Evolutionary conservation across 805 yeast species (phyloP).

Genomic region (Schizosaccharomyces pombe): DNA sequence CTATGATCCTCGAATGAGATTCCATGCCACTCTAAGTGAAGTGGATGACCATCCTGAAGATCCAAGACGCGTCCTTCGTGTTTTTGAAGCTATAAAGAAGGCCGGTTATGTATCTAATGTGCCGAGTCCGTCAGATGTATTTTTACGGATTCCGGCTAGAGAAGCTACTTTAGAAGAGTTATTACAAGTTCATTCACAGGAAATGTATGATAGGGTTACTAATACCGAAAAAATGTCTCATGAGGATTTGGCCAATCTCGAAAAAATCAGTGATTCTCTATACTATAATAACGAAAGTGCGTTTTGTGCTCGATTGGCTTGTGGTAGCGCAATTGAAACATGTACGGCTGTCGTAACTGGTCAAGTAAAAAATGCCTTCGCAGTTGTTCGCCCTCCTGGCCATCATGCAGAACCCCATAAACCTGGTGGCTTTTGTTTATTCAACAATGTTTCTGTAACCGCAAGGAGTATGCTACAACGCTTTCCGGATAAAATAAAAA

Average conservation of each 20-base stretch:
- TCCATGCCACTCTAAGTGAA: slow-evolving; percentile 84
- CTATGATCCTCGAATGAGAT: slow-evolving; percentile 91
- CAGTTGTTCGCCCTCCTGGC: slow-evolving; percentile 95
- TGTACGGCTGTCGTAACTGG: slow-evolving; percentile 90
- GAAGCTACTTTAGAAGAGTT: slow-evolving; percentile 78
- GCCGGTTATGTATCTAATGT: slow-evolving; percentile 43
- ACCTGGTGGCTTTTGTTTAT: slow-evolving; percentile 91
- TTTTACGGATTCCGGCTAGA: slow-evolving; percentile 74
- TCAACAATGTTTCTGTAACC: slow-evolving; percentile 92
- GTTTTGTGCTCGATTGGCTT: slow-evolving; percentile 67
- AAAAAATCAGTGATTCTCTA: slow-evolving; percentile 83
- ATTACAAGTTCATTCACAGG: slow-evolving; percentile 58
- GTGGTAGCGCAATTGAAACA: slow-evolving; percentile 95
- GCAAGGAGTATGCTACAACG: slow-evolving; percentile 59
- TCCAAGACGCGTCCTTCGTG: slow-evolving; percentile 83
- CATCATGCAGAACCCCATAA: slow-evolving; percentile 97
- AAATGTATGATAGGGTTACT: slow-evolving; percentile 52
- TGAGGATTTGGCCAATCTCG: slow-evolving; percentile 52
- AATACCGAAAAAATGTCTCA: slow-evolving; percentile 57
- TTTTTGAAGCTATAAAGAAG: slow-evolving; percentile 80
- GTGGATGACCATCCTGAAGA: slow-evolving; percentile 99
- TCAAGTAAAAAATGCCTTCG: slow-evolving; percentile 69
- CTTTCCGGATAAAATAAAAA: slow-evolving; percentile 64
- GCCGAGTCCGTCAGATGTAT: slow-evolving; percentile 37
- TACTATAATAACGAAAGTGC: slow-evolving; percentile 80